Percentiles rank a stretch among this genome's conserved stretches.
Evolutionary conservation across 2,329 filamentous ascomycete species (phyloP).

Genomic region (Arachnomyces sp.): DNA sequence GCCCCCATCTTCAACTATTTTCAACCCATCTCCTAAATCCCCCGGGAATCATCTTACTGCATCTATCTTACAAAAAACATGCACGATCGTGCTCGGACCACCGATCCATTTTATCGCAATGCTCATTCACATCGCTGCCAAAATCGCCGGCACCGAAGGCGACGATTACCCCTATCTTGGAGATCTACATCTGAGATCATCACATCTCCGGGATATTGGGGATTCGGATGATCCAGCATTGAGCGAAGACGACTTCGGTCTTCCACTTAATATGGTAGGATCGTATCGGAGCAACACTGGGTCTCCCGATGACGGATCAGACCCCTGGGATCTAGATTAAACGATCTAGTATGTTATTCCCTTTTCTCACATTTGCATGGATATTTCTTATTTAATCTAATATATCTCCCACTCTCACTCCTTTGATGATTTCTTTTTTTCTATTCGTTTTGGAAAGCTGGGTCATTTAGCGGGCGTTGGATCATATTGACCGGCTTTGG

Average conservation of each 20-base stretch:
- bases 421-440: no score
- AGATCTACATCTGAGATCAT: background rate
- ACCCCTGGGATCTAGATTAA: no score
- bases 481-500: no score
- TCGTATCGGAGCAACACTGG: no score
- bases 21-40: slow-evolving; percentile 39
- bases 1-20: slow-evolving; percentile 57
- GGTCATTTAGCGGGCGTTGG: no score
- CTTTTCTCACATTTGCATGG: no score
- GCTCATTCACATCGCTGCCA: slow-evolving; percentile 73
- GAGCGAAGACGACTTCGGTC: slow-evolving; percentile 53
- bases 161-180: slow-evolving; percentile 22
- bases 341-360: no score
- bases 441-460: no score
- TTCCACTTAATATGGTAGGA: slow-evolving; percentile 28
- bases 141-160: slow-evolving; percentile 53
- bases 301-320: no score
- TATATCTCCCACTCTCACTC: no score
- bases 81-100: slow-evolving; percentile 69
- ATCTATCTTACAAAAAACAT: slow-evolving; percentile 68
- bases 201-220: slow-evolving; percentile 35
- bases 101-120: slow-evolving; percentile 69
- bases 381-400: no score
- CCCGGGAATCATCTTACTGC: slow-evolving; percentile 49
- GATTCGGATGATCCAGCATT: slow-evolving; percentile 44